These are phyloP conservation scores for Lachnellula subtilissima DNA, from an alignment of 2,329 filamentous ascomycete genomes.

Conservation along the genomic window DNA sequence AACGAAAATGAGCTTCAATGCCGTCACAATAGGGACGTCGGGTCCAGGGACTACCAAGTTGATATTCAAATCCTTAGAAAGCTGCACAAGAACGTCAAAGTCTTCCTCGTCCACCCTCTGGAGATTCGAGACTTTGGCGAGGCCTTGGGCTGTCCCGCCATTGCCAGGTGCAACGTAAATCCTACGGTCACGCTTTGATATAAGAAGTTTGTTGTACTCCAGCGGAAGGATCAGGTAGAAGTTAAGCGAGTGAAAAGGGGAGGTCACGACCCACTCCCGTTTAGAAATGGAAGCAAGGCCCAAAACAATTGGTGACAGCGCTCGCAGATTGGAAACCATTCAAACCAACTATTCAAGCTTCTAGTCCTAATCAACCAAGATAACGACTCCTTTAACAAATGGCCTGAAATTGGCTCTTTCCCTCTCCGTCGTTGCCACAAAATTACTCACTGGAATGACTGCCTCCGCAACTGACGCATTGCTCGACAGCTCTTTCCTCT, in stretches of 20 bases:
- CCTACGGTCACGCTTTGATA: conserved; percentile 30
- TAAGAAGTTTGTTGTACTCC: no score
- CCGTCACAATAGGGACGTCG: conserved; percentile 89
- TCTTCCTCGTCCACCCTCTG: conserved; percentile 62
- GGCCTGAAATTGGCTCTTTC: neutral
- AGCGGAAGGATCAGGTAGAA: no score
- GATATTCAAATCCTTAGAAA: conserved; percentile 67
- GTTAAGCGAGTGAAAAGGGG: no score
- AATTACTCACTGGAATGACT: conserved; percentile 5
- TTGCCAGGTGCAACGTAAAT: conserved; percentile 75
- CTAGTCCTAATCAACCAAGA: neutral
- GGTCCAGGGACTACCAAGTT: conserved; percentile 87
- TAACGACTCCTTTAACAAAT: conserved; percentile 5
- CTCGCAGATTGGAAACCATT: no score
- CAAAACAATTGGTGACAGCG: no score
- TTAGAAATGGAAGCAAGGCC: no score
- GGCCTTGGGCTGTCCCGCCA: conserved; percentile 70
- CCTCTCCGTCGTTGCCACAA: conserved; percentile 1
- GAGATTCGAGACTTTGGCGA: conserved; percentile 67
- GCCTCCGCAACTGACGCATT: conserved; percentile 1
- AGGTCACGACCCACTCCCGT: no score
- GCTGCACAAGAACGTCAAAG: conserved; percentile 68
- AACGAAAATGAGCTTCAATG: conserved; percentile 75
- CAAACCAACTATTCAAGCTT: no score
- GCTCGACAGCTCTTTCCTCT: neutral